phyloP scores from a whole-genome alignment of 805 yeast genomes.

The Candida sonorensis region DNA sequence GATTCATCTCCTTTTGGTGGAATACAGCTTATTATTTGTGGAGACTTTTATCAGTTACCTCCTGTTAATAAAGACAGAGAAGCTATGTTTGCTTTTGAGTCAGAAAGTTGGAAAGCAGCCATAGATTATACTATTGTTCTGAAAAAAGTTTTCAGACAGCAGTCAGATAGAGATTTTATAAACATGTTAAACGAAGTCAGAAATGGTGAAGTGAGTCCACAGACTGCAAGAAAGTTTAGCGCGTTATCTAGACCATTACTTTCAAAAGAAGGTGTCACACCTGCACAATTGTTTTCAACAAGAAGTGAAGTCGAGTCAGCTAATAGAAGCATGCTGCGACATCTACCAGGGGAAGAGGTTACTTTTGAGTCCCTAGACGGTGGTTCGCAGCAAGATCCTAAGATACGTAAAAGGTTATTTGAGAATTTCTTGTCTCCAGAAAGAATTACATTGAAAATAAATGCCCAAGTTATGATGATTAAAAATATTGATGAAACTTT shows the following conservation, averaged over 20 bases:
- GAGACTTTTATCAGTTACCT: conserved; percentile 79
- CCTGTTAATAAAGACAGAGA: conserved; percentile 45
- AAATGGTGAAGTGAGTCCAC: conserved; percentile 47
- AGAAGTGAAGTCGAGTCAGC: conserved; percentile 66
- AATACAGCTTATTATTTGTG: conserved; percentile 67
- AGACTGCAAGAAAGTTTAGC: conserved; percentile 43
- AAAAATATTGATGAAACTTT: conserved; percentile 66
- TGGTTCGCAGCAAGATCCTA: conserved; percentile 37
- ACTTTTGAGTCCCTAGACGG: conserved; percentile 48
- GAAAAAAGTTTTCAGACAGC: conserved; percentile 67
- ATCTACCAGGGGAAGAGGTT: conserved; percentile 37
- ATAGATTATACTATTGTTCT: conserved; percentile 53
- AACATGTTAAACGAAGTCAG: conserved; percentile 73
- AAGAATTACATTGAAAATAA: conserved; percentile 49
- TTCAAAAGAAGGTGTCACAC: conserved; percentile 52
- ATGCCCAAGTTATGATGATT: conserved; percentile 80
- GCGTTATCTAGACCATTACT: conserved; percentile 44
- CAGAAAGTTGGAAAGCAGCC: conserved; percentile 52
- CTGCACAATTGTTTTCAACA: conserved; percentile 72
- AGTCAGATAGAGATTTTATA: conserved; percentile 62
- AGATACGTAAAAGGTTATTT: conserved; percentile 37
- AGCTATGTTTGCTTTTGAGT: conserved; percentile 57
- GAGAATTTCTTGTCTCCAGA: conserved; percentile 59
- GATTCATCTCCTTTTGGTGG: conserved; percentile 65
- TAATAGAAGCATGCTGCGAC: conserved; percentile 42